Conservation (phyloP, 352 stramenopile genomes). For the Phytophthora macrochlamydospora region DNA sequence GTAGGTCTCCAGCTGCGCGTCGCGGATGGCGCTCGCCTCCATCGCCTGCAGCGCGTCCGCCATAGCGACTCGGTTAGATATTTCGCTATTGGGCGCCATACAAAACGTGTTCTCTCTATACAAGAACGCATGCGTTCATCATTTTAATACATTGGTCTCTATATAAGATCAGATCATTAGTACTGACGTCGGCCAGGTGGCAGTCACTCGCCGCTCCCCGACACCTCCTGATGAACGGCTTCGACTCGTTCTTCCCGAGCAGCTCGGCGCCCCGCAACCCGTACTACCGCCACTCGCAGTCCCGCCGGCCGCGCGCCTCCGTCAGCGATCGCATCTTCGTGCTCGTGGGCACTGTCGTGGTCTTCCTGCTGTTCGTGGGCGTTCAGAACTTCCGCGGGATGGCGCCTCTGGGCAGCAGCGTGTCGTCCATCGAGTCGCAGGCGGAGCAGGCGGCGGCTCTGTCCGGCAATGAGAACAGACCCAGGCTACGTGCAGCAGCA, state of each 20-base stretch:
- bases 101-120: neutral
- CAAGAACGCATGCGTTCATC: neutral
- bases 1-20: conserved; percentile 67
- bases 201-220: conserved; percentile 1
- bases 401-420: neutral
- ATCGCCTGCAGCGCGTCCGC: conserved; percentile 53
- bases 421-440: conserved; percentile 39
- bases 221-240: conserved; percentile 50
- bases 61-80: conserved; percentile 14
- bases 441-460: conserved; percentile 35
- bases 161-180: neutral
- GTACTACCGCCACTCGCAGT: conserved; percentile 80
- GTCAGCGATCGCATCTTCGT: conserved; percentile 67
- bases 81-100: conserved; percentile 12
- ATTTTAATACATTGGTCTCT: neutral
- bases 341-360: conserved; percentile 65
- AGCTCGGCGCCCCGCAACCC: conserved; percentile 67
- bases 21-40: conserved; percentile 68
- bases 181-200: neutral
- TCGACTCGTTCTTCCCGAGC: conserved; percentile 74
- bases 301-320: conserved; percentile 25
- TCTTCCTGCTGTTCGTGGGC: conserved; percentile 67
- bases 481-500: conserved; percentile 46
- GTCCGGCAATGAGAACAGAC: conserved; percentile 29
- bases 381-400: conserved; percentile 47